Evolutionary conservation across 2,329 filamentous ascomycete genomes (phyloP).

Genomic region (Trichoderma sp.): DNA sequence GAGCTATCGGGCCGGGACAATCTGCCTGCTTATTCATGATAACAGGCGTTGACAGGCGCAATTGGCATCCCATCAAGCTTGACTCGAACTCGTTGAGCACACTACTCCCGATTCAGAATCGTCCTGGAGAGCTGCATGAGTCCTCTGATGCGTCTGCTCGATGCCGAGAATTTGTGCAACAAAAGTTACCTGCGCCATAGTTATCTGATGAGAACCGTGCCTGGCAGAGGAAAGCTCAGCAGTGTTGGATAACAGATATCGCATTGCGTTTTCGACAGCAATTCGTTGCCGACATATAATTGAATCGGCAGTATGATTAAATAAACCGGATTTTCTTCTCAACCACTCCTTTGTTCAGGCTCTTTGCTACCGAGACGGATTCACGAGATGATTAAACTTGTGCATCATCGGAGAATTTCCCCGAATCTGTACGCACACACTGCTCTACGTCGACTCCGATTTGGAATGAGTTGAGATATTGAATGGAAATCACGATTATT

Average conservation of each 20-base stretch:
- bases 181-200: not conserved
- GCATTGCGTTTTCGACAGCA: too few relatives aligned
- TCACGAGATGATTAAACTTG: not conserved
- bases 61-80: not conserved
- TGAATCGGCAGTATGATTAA: not conserved
- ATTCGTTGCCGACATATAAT: not conserved
- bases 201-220: not conserved
- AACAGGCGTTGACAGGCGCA: not conserved
- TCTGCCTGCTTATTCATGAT: not conserved
- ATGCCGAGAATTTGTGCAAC: slow-evolving; percentile 5
- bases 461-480: not conserved
- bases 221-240: not conserved
- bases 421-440: slow-evolving; percentile 11
- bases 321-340: not conserved
- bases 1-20: slow-evolving; percentile 8
- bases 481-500: not conserved
- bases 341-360: not conserved
- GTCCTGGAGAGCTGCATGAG: not conserved
- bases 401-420: slow-evolving; percentile 23
- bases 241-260: not conserved
- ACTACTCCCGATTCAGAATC: not conserved
- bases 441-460: not conserved
- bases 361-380: not conserved
- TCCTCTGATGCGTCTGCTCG: not conserved
- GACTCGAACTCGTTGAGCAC: slow-evolving; percentile 14